Percentiles rank a stretch among this genome's conserved stretches.
These are phyloP conservation scores for Leucaena leucocephala DNA, from an alignment of 306 rosid genomes.

Conservation along the genomic window DNA sequence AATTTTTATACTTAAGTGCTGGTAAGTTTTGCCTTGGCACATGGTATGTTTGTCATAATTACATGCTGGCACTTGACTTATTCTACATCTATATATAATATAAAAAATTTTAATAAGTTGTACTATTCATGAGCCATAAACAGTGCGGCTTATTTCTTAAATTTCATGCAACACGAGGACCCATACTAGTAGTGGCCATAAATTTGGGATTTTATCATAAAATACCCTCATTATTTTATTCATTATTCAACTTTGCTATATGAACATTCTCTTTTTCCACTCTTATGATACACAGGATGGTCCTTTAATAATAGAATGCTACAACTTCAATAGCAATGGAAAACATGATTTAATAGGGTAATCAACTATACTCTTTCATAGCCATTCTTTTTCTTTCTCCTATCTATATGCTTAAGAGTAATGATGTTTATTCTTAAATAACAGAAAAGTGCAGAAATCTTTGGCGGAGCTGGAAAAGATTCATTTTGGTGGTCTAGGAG, in stretches of 20 bases:
- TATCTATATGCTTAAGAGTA: constrained; percentile 23
- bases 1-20: no score
- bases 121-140: no score
- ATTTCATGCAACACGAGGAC: no score
- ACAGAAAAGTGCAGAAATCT: constrained; percentile 83
- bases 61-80: constrained; percentile 19
- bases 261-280: constrained; percentile 40
- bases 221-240: constrained; percentile 6
- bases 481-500: constrained; percentile 68
- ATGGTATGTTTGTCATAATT: not conserved
- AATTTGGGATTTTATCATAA: constrained; percentile 28
- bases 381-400: constrained; percentile 23
- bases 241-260: constrained; percentile 22
- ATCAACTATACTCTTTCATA: constrained; percentile 33
- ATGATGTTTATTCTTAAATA: constrained; percentile 41
- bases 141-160: no score
- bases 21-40: not conserved
- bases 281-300: constrained; percentile 67
- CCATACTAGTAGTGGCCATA: not conserved
- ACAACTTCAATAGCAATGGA: constrained; percentile 85
- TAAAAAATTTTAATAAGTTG: no score
- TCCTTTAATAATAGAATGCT: constrained; percentile 87
- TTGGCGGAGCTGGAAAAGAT: constrained; percentile 87
- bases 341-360: constrained; percentile 98
- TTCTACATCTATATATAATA: not conserved